phyloP scores from a whole-genome alignment of 208 protist genomes.

The Acanthamoeba sp. region DNA sequence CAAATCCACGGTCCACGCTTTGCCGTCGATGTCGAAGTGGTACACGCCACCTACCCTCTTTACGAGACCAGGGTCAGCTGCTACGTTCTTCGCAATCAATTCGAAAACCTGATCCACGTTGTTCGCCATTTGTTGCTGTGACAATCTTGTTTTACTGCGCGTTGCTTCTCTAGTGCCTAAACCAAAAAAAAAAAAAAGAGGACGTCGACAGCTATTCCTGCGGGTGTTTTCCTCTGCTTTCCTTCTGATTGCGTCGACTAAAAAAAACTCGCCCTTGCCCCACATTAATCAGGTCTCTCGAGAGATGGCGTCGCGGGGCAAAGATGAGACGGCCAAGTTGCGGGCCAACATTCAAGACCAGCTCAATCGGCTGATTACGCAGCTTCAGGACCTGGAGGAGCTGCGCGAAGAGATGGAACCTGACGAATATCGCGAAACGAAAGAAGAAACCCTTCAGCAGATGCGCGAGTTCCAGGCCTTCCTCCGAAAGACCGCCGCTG shows the following conservation, averaged over 20 bases:
- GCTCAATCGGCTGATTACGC: conserved; percentile 87
- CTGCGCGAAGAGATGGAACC: conserved; percentile 86
- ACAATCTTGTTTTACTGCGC: too few relatives aligned
- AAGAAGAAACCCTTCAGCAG: conserved; percentile 88
- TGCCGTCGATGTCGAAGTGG: conserved; percentile 73
- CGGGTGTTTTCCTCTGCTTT: background rate
- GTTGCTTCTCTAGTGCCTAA: too few relatives aligned
- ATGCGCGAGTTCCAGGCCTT: conserved; percentile 88
- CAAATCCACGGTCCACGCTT: conserved; percentile 81
- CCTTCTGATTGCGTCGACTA: too few relatives aligned
- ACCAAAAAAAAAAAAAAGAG: too few relatives aligned
- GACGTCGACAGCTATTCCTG: background rate
- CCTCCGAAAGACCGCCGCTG: conserved; percentile 83
- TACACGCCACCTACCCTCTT: conserved; percentile 80
- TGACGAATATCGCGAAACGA: conserved; percentile 86
- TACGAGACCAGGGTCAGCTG: conserved; percentile 73
- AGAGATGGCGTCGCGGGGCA: conserved; percentile 70
- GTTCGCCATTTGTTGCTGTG: background rate
- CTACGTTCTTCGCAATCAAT: conserved; percentile 25
- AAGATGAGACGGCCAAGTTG: conserved; percentile 84
- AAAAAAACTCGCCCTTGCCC: too few relatives aligned
- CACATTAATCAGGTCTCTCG: too few relatives aligned
- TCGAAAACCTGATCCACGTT: conserved; percentile 1
- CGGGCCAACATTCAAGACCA: conserved; percentile 88
- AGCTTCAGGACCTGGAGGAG: conserved; percentile 90